Evolutionary conservation across 306 rosid species (phyloP), one percentile per base, ranked within the genome.

Genomic region (Vigna reflexopilosa): DNA sequence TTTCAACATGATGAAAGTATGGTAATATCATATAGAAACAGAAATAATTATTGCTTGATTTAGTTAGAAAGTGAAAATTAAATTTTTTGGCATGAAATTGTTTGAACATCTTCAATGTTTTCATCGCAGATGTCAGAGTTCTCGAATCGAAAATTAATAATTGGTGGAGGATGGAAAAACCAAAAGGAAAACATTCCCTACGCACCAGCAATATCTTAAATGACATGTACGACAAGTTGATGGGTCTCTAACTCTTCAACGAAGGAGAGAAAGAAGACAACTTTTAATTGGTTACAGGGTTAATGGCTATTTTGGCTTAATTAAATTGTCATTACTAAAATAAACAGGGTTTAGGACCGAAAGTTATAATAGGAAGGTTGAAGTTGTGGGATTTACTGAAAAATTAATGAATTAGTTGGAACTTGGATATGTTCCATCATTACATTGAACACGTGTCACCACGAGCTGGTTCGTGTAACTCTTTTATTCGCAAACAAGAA

Each of bases 281-380:
- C 11, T 17, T 59, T 26, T 9, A 56, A 16, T 48, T 50, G 54
- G 28, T 26, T 26, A 26, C 28, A 26, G 28, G 28, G 28, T 26
- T 26, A 26, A 3, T 2, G 28, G 28, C 28, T 26, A 26, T 32
- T 58, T 56, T 65, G 75, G 34, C 28, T 13, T 47, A 4, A 22
- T 28, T 49, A 82, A 52, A 65, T 79, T 12, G 32, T 6, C 36
- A 13, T 55, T 10, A 17, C 67, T 45, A 74, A 58, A 67, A 67
- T 55, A 45, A 54, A 20, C 16, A 12, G 32, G 50, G 67, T 19
- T 73, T 20, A 38, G 77, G 77, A 55, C 66, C 77, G 22, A 34
- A 12, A 24, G 3, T 1, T 9, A 55, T 20, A 38, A 3, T 10
- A 34, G 8, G 0, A 52, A 6, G 57, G 67, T 38, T 13, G 19